Evolutionary conservation across 805 yeast genomes (phyloP).

Genomic region (Monosporozyma yasuniensis): DNA sequence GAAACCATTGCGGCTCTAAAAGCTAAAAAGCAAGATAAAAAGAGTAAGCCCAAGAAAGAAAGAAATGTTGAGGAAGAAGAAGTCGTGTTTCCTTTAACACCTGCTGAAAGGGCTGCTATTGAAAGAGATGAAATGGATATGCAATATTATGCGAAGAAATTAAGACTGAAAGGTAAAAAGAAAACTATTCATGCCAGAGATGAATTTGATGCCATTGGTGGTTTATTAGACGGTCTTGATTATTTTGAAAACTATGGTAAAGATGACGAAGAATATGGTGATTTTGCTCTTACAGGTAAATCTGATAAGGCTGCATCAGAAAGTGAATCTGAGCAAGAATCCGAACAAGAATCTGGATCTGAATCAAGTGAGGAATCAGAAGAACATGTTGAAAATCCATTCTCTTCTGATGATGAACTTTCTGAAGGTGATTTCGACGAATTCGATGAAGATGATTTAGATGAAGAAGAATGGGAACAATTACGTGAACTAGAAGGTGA

Average conservation of each 20-base stretch:
- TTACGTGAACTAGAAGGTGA: constrained; percentile 23
- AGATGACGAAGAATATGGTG: constrained; percentile 27
- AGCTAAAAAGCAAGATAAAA: constrained; percentile 24
- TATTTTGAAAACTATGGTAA: constrained; percentile 32
- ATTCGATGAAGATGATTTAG: constrained; percentile 32
- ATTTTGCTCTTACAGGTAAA: constrained; percentile 21
- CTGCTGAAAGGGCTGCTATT: constrained; percentile 41
- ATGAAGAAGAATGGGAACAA: constrained; percentile 30
- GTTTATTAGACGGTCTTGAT: constrained; percentile 62
- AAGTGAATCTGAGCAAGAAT: constrained; percentile 30
- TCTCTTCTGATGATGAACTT: constrained; percentile 35
- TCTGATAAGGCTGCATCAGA: constrained; percentile 18
- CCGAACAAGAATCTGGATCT: constrained; percentile 31
- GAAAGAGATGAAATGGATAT: constrained; percentile 68
- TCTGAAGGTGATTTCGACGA: constrained; percentile 38
- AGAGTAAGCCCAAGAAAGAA: constrained; percentile 6
- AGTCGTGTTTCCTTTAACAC: constrained; percentile 25
- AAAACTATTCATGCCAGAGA: constrained; percentile 39
- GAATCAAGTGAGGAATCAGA: constrained; percentile 6
- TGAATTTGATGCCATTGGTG: constrained; percentile 73
- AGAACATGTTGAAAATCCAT: constrained; percentile 27
- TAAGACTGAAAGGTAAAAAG: constrained; percentile 56
- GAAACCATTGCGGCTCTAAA: constrained; percentile 32
- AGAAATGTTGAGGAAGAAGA: constrained; percentile 9
- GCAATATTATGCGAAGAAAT: constrained; percentile 70